phyloP scores from a whole-genome alignment of 106 monocot species.

The Dendrobium nobile region DNA sequence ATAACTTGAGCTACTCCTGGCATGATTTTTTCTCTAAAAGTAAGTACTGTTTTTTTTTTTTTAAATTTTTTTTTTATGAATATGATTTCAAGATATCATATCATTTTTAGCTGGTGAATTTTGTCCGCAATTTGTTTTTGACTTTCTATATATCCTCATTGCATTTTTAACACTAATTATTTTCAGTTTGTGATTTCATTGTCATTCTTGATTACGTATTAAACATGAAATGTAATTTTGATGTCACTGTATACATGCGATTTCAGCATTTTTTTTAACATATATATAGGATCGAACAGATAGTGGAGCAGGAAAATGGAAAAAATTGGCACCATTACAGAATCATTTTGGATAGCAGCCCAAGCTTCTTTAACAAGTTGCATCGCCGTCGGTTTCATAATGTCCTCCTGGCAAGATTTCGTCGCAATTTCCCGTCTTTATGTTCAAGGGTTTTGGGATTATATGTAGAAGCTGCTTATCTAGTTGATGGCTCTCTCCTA shows the following conservation, averaged over 20 bases:
- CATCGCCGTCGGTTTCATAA: too few relatives aligned
- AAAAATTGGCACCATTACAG: too few relatives aligned
- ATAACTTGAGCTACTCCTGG: conserved; percentile 60
- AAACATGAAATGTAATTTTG: background rate
- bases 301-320: too few relatives aligned
- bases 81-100: background rate
- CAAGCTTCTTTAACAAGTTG: too few relatives aligned
- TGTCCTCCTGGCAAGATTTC: too few relatives aligned
- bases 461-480: too few relatives aligned
- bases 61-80: background rate
- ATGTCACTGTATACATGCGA: background rate
- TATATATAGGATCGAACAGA: background rate
- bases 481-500: too few relatives aligned
- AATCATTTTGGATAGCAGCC: too few relatives aligned
- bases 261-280: background rate
- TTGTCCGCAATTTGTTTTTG: background rate
- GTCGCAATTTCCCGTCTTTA: too few relatives aligned
- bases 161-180: background rate
- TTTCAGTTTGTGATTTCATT: background rate
- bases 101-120: background rate
- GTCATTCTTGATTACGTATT: background rate
- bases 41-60: background rate
- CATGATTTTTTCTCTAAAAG: conserved; percentile 40
- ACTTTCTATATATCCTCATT: background rate
- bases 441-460: too few relatives aligned